Percentiles rank a stretch among this genome's conserved stretches.
Conservation (phyloP, 306 rosid species). For the Quillaja saponaria region DNA sequence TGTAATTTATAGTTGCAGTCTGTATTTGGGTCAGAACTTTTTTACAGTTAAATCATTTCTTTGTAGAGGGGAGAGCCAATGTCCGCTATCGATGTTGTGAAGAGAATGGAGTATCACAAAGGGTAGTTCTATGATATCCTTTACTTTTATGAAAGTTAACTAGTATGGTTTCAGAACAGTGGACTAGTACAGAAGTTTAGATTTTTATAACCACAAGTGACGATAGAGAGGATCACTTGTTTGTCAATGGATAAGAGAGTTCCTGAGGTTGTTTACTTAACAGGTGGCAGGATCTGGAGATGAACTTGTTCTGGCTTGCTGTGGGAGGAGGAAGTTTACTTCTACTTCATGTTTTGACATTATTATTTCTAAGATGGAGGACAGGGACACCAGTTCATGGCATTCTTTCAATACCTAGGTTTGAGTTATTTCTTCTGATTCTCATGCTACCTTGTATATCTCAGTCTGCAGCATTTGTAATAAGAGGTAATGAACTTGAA, state of each 20-base stretch:
- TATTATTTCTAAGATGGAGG: constrained; percentile 54
- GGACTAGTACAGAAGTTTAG: constrained; percentile 11
- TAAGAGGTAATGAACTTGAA: constrained; percentile 39
- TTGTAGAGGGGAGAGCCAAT: constrained; percentile 74
- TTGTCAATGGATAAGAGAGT: constrained; percentile 4
- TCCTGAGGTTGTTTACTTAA: constrained; percentile 23
- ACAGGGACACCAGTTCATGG: constrained; percentile 51
- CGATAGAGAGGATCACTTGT: background rate
- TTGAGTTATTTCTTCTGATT: constrained; percentile 61
- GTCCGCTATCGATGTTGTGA: constrained; percentile 48
- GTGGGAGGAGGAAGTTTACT: constrained; percentile 57
- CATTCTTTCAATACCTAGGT: constrained; percentile 53
- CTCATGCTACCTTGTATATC: constrained; percentile 69
- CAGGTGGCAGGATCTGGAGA: constrained; percentile 72
- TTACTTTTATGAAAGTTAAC: constrained; percentile 14
- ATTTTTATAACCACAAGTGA: background rate
- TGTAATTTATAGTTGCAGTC: constrained; percentile 33
- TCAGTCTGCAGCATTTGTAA: constrained; percentile 59
- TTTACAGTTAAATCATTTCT: constrained; percentile 26
- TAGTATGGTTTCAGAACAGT: background rate
- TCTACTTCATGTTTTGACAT: constrained; percentile 38
- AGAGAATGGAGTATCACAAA: constrained; percentile 46
- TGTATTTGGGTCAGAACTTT: constrained; percentile 1
- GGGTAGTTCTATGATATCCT: constrained; percentile 44
- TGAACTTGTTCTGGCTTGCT: constrained; percentile 71